Conservation (phyloP, 1,284 basidiomycete species). For the Tylopilus sp. region DNA sequence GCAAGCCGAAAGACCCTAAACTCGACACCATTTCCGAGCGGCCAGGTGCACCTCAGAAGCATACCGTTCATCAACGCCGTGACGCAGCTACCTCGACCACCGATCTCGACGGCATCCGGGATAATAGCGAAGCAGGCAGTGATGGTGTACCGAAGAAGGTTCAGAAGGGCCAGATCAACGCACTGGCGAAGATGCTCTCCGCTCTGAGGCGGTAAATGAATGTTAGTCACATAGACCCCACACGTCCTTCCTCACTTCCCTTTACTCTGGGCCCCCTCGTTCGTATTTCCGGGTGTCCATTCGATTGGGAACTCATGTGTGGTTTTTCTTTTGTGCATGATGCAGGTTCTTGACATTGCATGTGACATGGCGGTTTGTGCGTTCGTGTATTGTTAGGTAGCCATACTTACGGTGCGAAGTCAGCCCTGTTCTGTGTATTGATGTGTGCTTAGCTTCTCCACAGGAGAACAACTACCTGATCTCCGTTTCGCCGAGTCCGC, state of each 20-base stretch:
- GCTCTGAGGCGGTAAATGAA: slow-evolving; percentile 61
- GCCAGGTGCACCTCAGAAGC: slow-evolving; percentile 36
- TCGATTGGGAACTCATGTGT: slow-evolving; percentile 25
- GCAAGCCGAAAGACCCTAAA: slow-evolving; percentile 61
- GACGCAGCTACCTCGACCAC: slow-evolving; percentile 70
- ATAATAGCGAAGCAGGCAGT: slow-evolving; percentile 31
- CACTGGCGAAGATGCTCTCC: slow-evolving; percentile 80
- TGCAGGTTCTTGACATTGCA: slow-evolving; percentile 33
- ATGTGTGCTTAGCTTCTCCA: slow-evolving; percentile 21
- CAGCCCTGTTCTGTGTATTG: slow-evolving; percentile 34
- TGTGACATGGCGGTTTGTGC: slow-evolving; percentile 26
- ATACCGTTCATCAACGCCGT: slow-evolving; percentile 34
- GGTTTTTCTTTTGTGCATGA: slow-evolving; percentile 15
- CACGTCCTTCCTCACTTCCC: slow-evolving; percentile 1
- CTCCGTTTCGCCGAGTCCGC: slow-evolving; percentile 21
- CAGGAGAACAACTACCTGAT: slow-evolving; percentile 12
- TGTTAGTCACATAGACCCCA: slow-evolving; percentile 26
- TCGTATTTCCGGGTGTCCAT: slow-evolving; percentile 3
- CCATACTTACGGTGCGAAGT: slow-evolving; percentile 48
- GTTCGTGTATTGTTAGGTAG: slow-evolving; percentile 55
- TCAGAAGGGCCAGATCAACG: slow-evolving; percentile 80
- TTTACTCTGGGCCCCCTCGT: not conserved
- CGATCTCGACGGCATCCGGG: slow-evolving; percentile 48
- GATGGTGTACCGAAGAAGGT: slow-evolving; percentile 68
- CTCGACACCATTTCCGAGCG: slow-evolving; percentile 76